A percentile compares a stretch with the other conserved stretches of the same genome.
Evolutionary conservation across 1,284 basidiomycete species (phyloP).

Genomic region (Omphalotus olearius): DNA sequence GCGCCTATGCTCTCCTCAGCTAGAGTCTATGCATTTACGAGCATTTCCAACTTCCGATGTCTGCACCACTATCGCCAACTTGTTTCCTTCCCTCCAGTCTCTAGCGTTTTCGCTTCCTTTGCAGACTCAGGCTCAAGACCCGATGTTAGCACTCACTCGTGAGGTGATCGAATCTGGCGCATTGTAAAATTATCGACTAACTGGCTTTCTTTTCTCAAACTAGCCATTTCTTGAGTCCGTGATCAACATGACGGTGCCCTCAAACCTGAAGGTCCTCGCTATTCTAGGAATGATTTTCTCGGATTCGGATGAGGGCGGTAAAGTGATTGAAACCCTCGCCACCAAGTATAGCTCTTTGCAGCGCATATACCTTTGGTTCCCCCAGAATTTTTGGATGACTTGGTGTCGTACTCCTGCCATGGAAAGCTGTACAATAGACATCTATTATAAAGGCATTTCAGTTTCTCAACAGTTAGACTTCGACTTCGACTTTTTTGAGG

Average conservation of each 20-base stretch:
- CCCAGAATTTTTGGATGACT: slow-evolving; percentile 13
- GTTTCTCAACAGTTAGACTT: slow-evolving; percentile 3
- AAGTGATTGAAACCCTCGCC: slow-evolving; percentile 15
- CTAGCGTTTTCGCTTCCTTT: slow-evolving; percentile 15
- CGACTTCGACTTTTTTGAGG: not conserved
- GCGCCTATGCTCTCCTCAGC: slow-evolving; percentile 8
- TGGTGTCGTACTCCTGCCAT: slow-evolving; percentile 12
- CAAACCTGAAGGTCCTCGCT: slow-evolving; percentile 12
- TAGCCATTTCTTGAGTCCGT: slow-evolving; percentile 14
- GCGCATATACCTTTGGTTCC: slow-evolving; percentile 15
- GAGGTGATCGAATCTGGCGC: slow-evolving; percentile 8
- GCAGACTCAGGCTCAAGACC: slow-evolving; percentile 10
- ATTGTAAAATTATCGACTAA: not conserved
- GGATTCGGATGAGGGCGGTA: slow-evolving; percentile 10
- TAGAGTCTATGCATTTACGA: slow-evolving; percentile 14
- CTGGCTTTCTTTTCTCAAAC: not conserved
- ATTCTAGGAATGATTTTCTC: slow-evolving; percentile 16
- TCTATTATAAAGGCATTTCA: not conserved
- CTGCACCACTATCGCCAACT: slow-evolving; percentile 10
- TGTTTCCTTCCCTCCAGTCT: slow-evolving; percentile 13
- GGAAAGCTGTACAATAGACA: not conserved
- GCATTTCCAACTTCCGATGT: slow-evolving; percentile 14
- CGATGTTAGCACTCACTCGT: slow-evolving; percentile 16
- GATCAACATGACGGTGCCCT: slow-evolving; percentile 13
- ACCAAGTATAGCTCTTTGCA: slow-evolving; percentile 11